phyloP scores from a whole-genome alignment of 352 stramenopile genomes.

The Saprolegnia diclina region DNA sequence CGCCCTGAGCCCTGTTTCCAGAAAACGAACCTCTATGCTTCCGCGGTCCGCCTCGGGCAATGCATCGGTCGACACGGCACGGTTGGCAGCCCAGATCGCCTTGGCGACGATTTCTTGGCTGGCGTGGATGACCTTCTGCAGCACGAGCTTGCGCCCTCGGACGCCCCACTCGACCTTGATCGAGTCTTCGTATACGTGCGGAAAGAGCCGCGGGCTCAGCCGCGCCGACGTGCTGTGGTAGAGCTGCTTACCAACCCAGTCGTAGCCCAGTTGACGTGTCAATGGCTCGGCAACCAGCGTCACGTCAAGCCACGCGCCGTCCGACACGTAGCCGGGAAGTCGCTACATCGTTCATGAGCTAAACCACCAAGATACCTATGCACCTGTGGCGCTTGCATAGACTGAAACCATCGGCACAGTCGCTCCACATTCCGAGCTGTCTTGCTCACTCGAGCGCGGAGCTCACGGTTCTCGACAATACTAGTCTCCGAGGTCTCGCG shows the following conservation, averaged over 20 bases:
- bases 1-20: no score
- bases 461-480: background rate
- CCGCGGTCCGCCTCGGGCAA: no score
- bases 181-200: background rate
- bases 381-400: background rate
- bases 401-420: background rate
- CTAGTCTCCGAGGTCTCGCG: background rate
- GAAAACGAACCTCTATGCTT: no score
- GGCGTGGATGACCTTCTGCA: background rate
- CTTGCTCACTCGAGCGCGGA: background rate
- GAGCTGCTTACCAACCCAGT: background rate
- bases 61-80: background rate
- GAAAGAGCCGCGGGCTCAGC: background rate
- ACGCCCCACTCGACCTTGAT: slow-evolving; percentile 14
- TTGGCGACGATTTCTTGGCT: background rate
- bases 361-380: background rate
- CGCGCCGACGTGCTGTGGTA: background rate
- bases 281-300: background rate
- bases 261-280: background rate
- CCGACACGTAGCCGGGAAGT: background rate
- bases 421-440: background rate
- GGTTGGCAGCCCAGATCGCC: background rate
- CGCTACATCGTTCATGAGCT: background rate
- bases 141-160: background rate
- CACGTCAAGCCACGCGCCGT: background rate